phyloP scores from a whole-genome alignment of 192 early-diverging fungal genomes.

The Phlyctochytrium arcticum region DNA sequence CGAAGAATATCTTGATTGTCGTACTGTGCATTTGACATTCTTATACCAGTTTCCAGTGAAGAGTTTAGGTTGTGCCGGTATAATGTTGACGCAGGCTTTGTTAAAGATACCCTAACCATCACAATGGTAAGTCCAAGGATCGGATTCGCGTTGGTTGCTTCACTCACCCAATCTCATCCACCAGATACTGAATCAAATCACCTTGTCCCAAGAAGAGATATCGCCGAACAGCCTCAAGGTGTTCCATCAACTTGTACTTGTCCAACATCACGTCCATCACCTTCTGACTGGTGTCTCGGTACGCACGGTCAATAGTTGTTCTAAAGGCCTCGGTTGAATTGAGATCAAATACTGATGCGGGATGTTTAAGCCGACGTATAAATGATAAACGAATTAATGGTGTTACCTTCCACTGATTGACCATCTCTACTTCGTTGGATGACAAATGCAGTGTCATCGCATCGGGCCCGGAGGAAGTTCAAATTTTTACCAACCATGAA shows the following conservation, averaged over 20 bases:
- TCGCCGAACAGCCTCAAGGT: conserved; percentile 78
- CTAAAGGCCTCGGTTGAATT: no score
- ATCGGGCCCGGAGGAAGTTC: conserved; percentile 62
- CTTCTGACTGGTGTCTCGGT: conserved; percentile 67
- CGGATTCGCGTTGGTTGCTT: no score
- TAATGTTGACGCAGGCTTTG: conserved; percentile 66
- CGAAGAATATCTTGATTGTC: conserved; percentile 73
- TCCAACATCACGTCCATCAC: conserved; percentile 73
- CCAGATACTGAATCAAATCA: conserved; percentile 87
- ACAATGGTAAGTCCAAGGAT: background rate
- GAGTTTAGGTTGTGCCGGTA: conserved; percentile 90
- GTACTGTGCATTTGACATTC: conserved; percentile 85
- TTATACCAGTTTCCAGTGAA: conserved; percentile 74
- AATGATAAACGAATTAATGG: no score
- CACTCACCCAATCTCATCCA: conserved; percentile 75
- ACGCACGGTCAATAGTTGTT: conserved; percentile 70
- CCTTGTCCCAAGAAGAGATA: conserved; percentile 92
- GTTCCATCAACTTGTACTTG: conserved; percentile 80
- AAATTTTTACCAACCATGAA: conserved; percentile 82
- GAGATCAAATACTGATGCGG: background rate
- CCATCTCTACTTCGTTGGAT: conserved; percentile 20
- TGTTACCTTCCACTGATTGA: conserved; percentile 3
- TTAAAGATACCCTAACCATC: conserved; percentile 28
- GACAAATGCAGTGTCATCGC: conserved; percentile 36
- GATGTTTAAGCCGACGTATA: no score